Evolutionary conservation across 2,329 filamentous ascomycete genomes (phyloP).

Genomic region (Verticillium nonalfalfae): DNA sequence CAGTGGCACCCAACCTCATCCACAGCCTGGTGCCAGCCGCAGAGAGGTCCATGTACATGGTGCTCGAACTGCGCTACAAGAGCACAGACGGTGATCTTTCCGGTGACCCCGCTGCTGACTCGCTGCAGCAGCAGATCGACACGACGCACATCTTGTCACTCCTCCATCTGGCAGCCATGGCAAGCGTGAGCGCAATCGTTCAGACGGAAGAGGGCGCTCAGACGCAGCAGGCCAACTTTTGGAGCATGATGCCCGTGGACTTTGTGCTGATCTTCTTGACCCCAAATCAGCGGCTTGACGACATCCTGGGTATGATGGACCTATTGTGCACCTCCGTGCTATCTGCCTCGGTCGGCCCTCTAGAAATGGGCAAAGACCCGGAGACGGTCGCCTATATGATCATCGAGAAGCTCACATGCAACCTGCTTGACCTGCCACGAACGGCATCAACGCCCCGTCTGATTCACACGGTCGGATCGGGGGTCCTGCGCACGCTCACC

Average conservation of each 20-base stretch:
- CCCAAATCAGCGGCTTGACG: conserved; percentile 55
- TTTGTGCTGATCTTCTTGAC: conserved; percentile 63
- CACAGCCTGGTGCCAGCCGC: conserved; percentile 48
- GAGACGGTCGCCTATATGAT: conserved; percentile 37
- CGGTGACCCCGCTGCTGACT: conserved; percentile 10
- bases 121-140: conserved; percentile 50
- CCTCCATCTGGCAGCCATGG: conserved; percentile 56
- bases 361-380: conserved; percentile 38
- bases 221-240: conserved; percentile 45
- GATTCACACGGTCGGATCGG: conserved; percentile 35
- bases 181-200: conserved; percentile 39
- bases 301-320: conserved; percentile 58
- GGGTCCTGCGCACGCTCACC: conserved; percentile 47
- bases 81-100: conserved; percentile 41
- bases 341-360: conserved; percentile 59
- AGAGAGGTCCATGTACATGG: conserved; percentile 53
- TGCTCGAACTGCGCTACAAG: conserved; percentile 50
- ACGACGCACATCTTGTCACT: conserved; percentile 58
- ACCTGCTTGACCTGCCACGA: conserved; percentile 51
- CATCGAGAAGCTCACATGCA: conserved; percentile 57
- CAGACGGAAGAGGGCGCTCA: conserved; percentile 20
- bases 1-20: conserved; percentile 53
- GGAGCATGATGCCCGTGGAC: conserved; percentile 60
- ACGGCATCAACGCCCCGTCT: conserved; percentile 30
- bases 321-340: conserved; percentile 63